These are phyloP conservation scores for Podospora pseudopauciseta DNA, from an alignment of 495 filamentous ascomycete species.

Conservation along the genomic window DNA sequence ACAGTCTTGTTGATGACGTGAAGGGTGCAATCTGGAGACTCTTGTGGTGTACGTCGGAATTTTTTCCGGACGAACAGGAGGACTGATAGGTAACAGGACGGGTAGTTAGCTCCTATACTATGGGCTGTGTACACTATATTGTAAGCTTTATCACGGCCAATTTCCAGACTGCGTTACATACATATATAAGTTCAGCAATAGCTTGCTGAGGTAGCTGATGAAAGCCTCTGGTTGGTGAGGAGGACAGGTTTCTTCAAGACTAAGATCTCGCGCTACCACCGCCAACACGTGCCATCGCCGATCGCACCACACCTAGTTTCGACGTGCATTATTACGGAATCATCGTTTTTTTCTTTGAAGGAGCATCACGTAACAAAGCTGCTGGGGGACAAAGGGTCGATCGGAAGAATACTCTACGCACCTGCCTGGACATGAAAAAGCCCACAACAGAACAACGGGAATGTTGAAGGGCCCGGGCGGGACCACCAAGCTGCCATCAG, in stretches of 20 bases:
- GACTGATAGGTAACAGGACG: neutral
- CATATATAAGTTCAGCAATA: neutral
- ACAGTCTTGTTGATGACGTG: slow-evolving; percentile 2
- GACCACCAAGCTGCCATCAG: slow-evolving; percentile 8
- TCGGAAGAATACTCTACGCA: neutral
- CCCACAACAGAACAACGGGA: neutral
- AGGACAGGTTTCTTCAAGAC: slow-evolving; percentile 11
- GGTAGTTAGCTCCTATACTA: no score
- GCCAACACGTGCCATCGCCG: slow-evolving; percentile 12
- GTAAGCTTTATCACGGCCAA: neutral
- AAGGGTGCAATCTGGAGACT: neutral
- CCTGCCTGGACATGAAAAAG: no score
- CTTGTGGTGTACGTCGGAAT: neutral
- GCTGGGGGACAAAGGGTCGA: no score
- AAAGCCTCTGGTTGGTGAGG: neutral
- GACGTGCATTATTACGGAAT: neutral
- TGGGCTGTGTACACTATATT: neutral
- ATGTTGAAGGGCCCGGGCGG: neutral
- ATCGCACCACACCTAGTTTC: slow-evolving; percentile 11
- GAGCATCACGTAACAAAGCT: neutral
- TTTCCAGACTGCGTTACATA: neutral
- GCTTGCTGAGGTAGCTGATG: neutral
- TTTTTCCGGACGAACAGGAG: neutral
- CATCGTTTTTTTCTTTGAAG: neutral
- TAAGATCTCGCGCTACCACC: slow-evolving; percentile 20